Evolutionary conservation across 1,139 yeast species (phyloP), one percentile per base, ranked within the genome.

Genomic region (Geotrichum restrictum): DNA sequence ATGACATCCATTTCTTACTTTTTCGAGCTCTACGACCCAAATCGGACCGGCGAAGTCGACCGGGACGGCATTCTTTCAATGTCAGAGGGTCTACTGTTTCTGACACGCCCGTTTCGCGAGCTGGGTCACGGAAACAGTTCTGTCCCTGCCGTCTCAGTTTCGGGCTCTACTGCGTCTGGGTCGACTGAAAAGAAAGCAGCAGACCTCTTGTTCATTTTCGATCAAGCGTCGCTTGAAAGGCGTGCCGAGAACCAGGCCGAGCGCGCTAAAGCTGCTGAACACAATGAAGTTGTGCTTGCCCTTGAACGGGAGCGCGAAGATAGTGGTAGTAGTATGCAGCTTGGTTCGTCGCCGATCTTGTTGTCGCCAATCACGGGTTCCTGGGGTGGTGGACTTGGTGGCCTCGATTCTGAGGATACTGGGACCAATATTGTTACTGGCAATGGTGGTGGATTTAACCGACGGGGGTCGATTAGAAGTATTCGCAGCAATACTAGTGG

Each of bases 11-110:
- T 93, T 65, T 80, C 94, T 19, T 82, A 84, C 62, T 89, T 89
- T 65, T 91, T 88, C 61, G 79, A 79, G 22, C 71, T 93, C n/a
- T 93, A 87, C 64, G 94, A 85, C 64, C 70, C 71, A 11, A 76
- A 78, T 11, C 74, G 75, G 0, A 75, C 74, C 43, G 91, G 86
- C 1, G 78, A 74, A 56, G 78, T 93, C 48, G 84, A 83, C 59
- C 75, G 91, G 48, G 96, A 88, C 57, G 86, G 86, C 0, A 87
- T 93, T 5, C 73, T 93, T 52, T 83, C 82, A 59, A 78, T 91
- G 59, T 88, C 96, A 0, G 98, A 93, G 65, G 97, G 93, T 48
- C 70, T 93, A 47, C 70, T 93, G 21, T 85, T 81, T 61, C 75
- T 93, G 31, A 91, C 96, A 0, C 76, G 85, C 34, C 96, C 96